Conservation (phyloP, 345 rosid genomes). For the Ceriops zippeliana region DNA sequence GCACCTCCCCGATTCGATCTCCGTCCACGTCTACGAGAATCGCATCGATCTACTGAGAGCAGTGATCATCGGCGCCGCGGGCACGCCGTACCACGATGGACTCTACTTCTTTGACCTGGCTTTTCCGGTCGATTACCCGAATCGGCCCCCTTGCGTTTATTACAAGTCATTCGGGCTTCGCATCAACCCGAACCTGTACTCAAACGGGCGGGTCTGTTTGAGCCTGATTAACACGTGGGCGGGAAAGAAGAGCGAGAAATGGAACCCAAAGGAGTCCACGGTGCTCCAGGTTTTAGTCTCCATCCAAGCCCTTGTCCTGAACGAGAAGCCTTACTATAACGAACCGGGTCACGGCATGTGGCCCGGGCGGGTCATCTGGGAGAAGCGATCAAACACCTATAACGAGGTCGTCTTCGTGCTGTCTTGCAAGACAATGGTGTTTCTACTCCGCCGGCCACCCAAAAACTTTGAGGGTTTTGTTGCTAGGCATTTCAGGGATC, state of each 20-base stretch:
- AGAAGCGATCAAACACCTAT: conserved; percentile 32
- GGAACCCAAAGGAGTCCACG: conserved; percentile 48
- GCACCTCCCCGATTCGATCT: conserved; percentile 48
- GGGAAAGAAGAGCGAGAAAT: conserved; percentile 40
- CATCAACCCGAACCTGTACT: conserved; percentile 59
- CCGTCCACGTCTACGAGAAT: conserved; percentile 51
- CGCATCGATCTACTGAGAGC: conserved; percentile 49
- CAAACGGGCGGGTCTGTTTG: conserved; percentile 43
- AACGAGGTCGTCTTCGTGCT: conserved; percentile 35
- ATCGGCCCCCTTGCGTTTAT: conserved; percentile 39
- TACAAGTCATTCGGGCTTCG: conserved; percentile 46
- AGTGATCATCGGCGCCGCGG: conserved; percentile 46
- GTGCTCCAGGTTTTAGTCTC: conserved; percentile 55
- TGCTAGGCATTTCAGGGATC: conserved; percentile 34
- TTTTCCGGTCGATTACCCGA: conserved; percentile 52
- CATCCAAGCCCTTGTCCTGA: conserved; percentile 53
- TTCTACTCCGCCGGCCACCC: conserved; percentile 32
- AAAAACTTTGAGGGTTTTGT: conserved; percentile 43
- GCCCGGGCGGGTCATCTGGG: conserved; percentile 20
- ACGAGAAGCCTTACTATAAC: conserved; percentile 50
- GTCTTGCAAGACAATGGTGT: conserved; percentile 39
- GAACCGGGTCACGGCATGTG: conserved; percentile 36
- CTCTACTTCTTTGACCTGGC: conserved; percentile 62
- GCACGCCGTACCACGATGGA: conserved; percentile 64
- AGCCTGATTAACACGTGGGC: conserved; percentile 56